Evolutionary conservation across 2,329 filamentous ascomycete genomes (phyloP), one percentile per base, ranked within the genome.

Genomic region (Alternaria sp.): DNA sequence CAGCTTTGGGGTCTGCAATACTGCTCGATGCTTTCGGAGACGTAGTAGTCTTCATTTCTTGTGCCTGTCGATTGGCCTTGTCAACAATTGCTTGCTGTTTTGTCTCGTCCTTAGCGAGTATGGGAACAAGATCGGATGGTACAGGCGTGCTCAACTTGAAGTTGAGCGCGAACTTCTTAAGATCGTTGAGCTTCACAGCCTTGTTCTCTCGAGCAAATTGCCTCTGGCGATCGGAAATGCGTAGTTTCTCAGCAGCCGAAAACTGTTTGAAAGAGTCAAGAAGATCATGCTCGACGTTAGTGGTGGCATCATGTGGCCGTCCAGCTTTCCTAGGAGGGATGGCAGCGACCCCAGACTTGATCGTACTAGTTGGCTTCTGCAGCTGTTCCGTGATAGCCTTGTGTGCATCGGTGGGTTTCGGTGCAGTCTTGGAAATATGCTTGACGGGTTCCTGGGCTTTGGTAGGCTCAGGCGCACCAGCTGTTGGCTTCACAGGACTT

Each of bases 111-210:
- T 98, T 99, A 58, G 95, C 94, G 60, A 99, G 90, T 66, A 99
- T 99, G 1, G 92, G 90, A 28, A 99, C 93, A 34, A 99, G 80
- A 77, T 99, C 95, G 51, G 86, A 88, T 1, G 95, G 95, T 10
- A 99, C 93, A 5, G 93, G 93, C 3, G 94, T 97, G 49, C 91
- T 90, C 17, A 99, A 85, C 80, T 98, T 98, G 83, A 99, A 99
- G 74, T 86, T 95, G 67, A 89, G 86, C 1, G 95, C 92, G 77
- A 99, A 99, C 73, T 94, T 97, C 83, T 95, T 96, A 57, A 99
- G 80, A 79, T 99, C 95, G 59, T 92, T 96, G 61, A 99, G 79
- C 78, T 96, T 97, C 65, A 95, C 88, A 66, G 93, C 92, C 76
- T 96, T 96, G 75, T 98, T 95, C 58, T 88, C 83, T 17, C 83